phyloP scores from a whole-genome alignment of 768 basidiomycete species.

The Polyporus arcularius region DNA sequence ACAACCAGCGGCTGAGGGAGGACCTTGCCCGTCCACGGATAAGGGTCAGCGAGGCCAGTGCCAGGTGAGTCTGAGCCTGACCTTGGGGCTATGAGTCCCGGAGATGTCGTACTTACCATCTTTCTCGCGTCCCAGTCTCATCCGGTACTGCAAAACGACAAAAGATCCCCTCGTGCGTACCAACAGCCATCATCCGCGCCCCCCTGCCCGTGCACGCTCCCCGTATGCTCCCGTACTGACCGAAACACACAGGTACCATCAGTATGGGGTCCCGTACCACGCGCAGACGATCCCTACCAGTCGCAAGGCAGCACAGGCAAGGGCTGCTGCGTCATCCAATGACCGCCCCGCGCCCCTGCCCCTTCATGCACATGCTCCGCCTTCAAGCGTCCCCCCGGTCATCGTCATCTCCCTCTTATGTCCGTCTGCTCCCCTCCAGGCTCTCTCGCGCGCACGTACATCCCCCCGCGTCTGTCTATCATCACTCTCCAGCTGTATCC shows the following conservation, averaged over 20 bases:
- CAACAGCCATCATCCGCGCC: neutral
- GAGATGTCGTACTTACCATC: neutral
- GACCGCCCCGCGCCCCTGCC: slow-evolving; percentile 16
- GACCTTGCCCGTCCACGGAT: slow-evolving; percentile 89
- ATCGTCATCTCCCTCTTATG: neutral
- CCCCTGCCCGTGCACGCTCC: neutral
- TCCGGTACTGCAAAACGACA: slow-evolving; percentile 92
- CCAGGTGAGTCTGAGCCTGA: slow-evolving; percentile 58
- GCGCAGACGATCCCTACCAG: slow-evolving; percentile 91
- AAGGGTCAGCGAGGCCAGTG: slow-evolving; percentile 87
- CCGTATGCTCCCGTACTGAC: neutral
- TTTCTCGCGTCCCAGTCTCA: slow-evolving; percentile 55
- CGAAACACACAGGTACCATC: slow-evolving; percentile 67
- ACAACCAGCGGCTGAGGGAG: slow-evolving; percentile 88
- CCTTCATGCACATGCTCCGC: neutral
- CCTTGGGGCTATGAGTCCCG: neutral
- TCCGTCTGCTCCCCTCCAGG: neutral
- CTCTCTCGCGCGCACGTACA: slow-evolving; percentile 6
- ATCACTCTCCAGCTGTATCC: neutral
- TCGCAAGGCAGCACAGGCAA: slow-evolving; percentile 50
- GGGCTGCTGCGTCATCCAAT: slow-evolving; percentile 34
- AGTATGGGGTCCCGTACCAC: slow-evolving; percentile 91
- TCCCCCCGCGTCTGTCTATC: neutral
- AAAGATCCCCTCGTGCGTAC: slow-evolving; percentile 83
- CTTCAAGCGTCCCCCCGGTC: neutral